phyloP scores from a whole-genome alignment of 1,284 basidiomycete genomes.

The Mycocalia duriaeana region DNA sequence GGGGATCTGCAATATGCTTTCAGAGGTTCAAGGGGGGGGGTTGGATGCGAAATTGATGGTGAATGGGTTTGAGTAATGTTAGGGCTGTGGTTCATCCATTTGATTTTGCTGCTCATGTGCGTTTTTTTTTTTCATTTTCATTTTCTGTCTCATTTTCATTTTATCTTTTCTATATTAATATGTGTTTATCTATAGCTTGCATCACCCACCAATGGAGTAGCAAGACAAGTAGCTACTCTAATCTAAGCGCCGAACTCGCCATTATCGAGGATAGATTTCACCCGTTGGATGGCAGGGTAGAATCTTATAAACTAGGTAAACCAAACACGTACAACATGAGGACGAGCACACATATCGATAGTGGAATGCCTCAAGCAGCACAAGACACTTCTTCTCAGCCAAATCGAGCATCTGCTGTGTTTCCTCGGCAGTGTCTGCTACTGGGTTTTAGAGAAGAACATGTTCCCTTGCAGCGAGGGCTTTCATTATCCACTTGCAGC shows the following conservation, averaged over 20 bases:
- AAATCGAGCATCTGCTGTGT: constrained; percentile 49
- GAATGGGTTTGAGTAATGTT: constrained; percentile 19
- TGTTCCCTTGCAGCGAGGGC: constrained; percentile 67
- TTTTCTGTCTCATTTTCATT: too few relatives aligned
- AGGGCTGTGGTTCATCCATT: constrained; percentile 43
- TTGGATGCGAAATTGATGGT: constrained; percentile 39
- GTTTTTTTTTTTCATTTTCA: constrained; percentile 10
- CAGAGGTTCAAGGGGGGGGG: constrained; percentile 34
- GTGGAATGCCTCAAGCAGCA: constrained; percentile 62
- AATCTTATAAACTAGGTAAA: constrained; percentile 35
- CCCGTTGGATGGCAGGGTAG: constrained; percentile 53
- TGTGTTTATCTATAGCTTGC: neutral
- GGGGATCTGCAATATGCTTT: constrained; percentile 41
- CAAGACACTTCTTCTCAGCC: constrained; percentile 46
- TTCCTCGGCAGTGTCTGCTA: constrained; percentile 56
- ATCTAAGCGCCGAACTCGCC: constrained; percentile 45
- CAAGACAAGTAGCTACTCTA: neutral
- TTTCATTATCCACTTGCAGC: constrained; percentile 77
- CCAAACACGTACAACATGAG: neutral
- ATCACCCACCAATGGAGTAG: neutral
- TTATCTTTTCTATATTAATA: neutral
- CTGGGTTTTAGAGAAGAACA: constrained; percentile 69
- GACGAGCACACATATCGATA: constrained; percentile 37
- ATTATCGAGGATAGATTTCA: constrained; percentile 47
- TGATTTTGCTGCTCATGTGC: constrained; percentile 38